These are phyloP conservation scores for Rubroboletus pulcherrimus DNA, from an alignment of 768 basidiomycete species.

Conservation along the genomic window DNA sequence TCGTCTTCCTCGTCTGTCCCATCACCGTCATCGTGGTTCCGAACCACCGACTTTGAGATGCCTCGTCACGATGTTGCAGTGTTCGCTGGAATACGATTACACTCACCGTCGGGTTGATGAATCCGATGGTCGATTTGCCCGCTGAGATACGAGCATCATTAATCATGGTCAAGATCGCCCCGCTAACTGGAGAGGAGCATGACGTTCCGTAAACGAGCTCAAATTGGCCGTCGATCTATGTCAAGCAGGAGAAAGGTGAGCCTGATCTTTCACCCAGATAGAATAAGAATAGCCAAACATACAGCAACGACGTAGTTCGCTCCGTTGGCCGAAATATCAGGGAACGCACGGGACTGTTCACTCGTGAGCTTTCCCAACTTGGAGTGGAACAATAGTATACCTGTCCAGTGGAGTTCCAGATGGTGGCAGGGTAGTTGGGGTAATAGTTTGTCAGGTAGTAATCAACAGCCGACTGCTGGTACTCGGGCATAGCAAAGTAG, in stretches of 20 bases:
- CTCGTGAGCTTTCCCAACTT: slow-evolving; percentile 30
- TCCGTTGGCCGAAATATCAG: slow-evolving; percentile 36
- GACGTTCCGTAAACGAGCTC: slow-evolving; percentile 32
- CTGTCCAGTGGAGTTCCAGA: slow-evolving; percentile 27
- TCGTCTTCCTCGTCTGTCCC: too few species aligned
- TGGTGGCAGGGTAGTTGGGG: slow-evolving; percentile 20
- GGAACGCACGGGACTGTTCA: slow-evolving; percentile 34
- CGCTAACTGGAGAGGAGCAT: slow-evolving; percentile 30
- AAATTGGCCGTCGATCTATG: slow-evolving; percentile 38
- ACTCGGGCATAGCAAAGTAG: slow-evolving; percentile 37
- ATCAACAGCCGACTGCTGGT: slow-evolving; percentile 35
- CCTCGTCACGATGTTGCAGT: not conserved
- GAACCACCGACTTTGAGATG: too few species aligned
- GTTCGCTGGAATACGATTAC: slow-evolving; percentile 19
- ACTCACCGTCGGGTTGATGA: slow-evolving; percentile 46
- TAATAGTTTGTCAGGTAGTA: slow-evolving; percentile 30
- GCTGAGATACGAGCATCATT: slow-evolving; percentile 37
- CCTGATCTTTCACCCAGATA: not conserved
- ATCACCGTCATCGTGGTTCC: too few species aligned
- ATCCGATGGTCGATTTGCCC: slow-evolving; percentile 34
- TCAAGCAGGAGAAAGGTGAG: not conserved
- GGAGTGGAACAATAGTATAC: slow-evolving; percentile 13
- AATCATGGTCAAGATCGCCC: slow-evolving; percentile 31
- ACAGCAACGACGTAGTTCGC: slow-evolving; percentile 29
- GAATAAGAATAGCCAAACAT: not conserved